Percentiles rank a stretch among this genome's conserved stretches.
Conservation (phyloP, 345 rosid genomes). For the Mercurialis annua region DNA sequence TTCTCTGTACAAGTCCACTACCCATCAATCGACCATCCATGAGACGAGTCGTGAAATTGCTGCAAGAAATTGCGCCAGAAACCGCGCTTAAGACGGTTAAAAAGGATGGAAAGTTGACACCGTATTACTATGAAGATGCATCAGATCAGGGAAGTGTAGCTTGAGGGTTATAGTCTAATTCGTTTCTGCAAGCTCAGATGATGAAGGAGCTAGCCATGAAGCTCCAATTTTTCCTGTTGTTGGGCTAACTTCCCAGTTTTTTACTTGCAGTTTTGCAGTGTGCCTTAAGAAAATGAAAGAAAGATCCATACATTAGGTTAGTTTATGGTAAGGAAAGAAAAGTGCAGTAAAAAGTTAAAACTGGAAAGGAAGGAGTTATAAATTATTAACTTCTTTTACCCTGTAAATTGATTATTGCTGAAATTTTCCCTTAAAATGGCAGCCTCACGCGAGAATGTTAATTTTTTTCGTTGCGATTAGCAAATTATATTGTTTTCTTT, state of each 20-base stretch:
- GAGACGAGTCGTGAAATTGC: slow-evolving; percentile 89
- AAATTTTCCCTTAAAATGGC: not conserved
- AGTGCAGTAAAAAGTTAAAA: not conserved
- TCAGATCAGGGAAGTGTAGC: slow-evolving; percentile 81
- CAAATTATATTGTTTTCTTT: not conserved
- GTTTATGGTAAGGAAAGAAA: not conserved
- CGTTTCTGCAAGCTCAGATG: slow-evolving; percentile 1
- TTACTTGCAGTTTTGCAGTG: slow-evolving; percentile 16
- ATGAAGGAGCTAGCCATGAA: slow-evolving; percentile 3
- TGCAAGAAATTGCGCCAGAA: slow-evolving; percentile 68
- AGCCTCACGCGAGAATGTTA: not conserved
- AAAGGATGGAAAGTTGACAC: slow-evolving; percentile 85
- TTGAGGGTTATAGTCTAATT: slow-evolving; percentile 29
- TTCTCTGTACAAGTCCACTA: slow-evolving; percentile 78
- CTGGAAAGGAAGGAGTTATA: not conserved
- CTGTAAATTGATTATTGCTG: slow-evolving; percentile 22
- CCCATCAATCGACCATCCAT: slow-evolving; percentile 95
- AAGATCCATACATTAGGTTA: not conserved
- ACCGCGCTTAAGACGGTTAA: slow-evolving; percentile 28
- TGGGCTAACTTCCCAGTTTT: slow-evolving; percentile 17
- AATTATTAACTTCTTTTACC: slow-evolving; percentile 17
- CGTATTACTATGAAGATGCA: slow-evolving; percentile 77
- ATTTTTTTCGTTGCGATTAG: not conserved
- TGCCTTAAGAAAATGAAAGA: slow-evolving; percentile 19
- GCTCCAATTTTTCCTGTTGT: slow-evolving; percentile 21